Evolutionary conservation across 192 early-diverging fungal species (phyloP).

Genomic region (Geranomyces michiganensis): DNA sequence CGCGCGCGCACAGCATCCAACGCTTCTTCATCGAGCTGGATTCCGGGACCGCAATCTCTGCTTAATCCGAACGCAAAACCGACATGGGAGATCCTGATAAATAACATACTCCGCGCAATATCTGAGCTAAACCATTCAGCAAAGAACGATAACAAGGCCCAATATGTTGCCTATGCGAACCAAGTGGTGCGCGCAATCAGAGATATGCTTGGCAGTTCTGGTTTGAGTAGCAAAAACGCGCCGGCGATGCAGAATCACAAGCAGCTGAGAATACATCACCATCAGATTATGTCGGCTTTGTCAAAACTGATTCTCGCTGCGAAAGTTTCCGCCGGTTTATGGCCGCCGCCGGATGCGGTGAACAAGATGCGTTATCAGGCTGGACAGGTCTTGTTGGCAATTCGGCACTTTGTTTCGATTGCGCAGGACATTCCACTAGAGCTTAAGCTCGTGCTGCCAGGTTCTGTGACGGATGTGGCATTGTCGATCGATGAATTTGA

Average conservation of each 20-base stretch:
- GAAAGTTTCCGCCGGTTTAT: conserved; percentile 81
- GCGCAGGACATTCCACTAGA: conserved; percentile 62
- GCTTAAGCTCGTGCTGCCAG: conserved; percentile 38
- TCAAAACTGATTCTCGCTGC: conserved; percentile 84
- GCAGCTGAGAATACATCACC: conserved; percentile 70
- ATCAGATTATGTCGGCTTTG: conserved; percentile 75
- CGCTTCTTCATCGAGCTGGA: conserved; percentile 26
- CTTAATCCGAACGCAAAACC: conserved; percentile 31
- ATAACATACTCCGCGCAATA: conserved; percentile 53
- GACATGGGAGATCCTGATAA: conserved; percentile 54
- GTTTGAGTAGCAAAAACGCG: conserved; percentile 70
- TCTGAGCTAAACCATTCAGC: conserved; percentile 48
- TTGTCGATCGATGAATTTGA: conserved; percentile 45
- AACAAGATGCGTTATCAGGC: conserved; percentile 80
- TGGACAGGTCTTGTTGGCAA: conserved; percentile 77
- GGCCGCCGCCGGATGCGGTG: conserved; percentile 86
- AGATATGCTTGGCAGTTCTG: conserved; percentile 82
- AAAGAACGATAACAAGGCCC: conserved; percentile 50
- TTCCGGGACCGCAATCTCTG: conserved; percentile 39
- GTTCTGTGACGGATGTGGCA: conserved; percentile 4
- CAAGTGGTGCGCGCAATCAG: conserved; percentile 77
- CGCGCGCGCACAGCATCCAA: conserved; percentile 11
- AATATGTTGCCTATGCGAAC: conserved; percentile 60
- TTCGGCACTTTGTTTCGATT: conserved; percentile 76
- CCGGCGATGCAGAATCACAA: conserved; percentile 66